These are phyloP conservation scores for Sporothrix globosa DNA, from an alignment of 2,329 filamentous ascomycete genomes.

Conservation along the genomic window DNA sequence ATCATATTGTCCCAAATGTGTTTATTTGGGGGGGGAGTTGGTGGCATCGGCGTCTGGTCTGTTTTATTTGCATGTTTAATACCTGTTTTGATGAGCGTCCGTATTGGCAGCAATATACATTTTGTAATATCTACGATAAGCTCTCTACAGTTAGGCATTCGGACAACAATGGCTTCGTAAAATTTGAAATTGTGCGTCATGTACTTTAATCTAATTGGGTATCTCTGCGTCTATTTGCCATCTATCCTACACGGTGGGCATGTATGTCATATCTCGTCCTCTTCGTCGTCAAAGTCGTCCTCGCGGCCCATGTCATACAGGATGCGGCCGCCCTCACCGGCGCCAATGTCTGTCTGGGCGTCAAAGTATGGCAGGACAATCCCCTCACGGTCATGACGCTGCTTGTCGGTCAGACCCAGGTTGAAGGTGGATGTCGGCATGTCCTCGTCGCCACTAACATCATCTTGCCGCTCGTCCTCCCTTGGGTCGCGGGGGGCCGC, in stretches of 20 bases:
- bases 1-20: not conserved
- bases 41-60: constrained; percentile 10
- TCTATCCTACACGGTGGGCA: not conserved
- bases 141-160: no score
- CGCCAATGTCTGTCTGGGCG: constrained; percentile 78
- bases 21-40: not conserved
- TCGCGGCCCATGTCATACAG: constrained; percentile 96
- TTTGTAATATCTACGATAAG: no score
- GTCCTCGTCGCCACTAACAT: constrained; percentile 55
- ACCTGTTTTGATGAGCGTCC: no score
- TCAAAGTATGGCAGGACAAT: constrained; percentile 96
- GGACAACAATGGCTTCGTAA: no score
- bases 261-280: constrained; percentile 74
- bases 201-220: not conserved
- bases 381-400: constrained; percentile 80
- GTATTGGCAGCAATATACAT: no score
- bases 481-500: constrained; percentile 50
- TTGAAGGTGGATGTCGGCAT: constrained; percentile 72
- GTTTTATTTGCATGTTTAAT: no score
- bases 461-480: constrained; percentile 39
- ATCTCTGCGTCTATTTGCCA: not conserved
- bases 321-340: constrained; percentile 87
- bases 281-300: constrained; percentile 73
- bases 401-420: constrained; percentile 85
- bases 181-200: not conserved